A percentile compares a stretch with the other conserved stretches of the same genome.
phyloP scores from a whole-genome alignment of 1,284 basidiomycete species.

The Anthracocystis panici-leucophaei region DNA sequence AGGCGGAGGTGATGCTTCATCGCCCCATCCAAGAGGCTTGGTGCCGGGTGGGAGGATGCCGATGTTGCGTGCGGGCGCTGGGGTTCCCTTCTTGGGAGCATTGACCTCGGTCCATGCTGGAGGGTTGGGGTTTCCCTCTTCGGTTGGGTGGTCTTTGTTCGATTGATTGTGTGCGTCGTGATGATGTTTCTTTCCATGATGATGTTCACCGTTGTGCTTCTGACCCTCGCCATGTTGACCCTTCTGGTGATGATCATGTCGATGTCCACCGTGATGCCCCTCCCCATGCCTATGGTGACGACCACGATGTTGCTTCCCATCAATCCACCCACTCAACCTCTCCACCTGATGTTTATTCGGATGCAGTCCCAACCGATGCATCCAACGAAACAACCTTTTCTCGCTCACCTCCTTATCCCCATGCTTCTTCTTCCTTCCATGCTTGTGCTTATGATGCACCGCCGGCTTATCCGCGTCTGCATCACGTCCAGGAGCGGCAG shows the following conservation, averaged over 20 bases:
- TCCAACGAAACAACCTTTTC: constrained; percentile 10
- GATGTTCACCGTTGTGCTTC: neutral
- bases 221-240: neutral
- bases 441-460: neutral
- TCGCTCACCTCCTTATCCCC: neutral
- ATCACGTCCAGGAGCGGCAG: neutral
- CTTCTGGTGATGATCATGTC: neutral
- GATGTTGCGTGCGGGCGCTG: neutral
- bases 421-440: constrained; percentile 5
- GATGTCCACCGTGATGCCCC: neutral
- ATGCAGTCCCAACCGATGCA: constrained; percentile 21
- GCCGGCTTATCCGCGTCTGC: neutral
- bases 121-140: too few species aligned
- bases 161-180: neutral
- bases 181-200: neutral
- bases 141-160: too few species aligned
- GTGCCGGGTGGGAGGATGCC: constrained; percentile 19
- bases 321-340: constrained; percentile 1
- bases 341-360: constrained; percentile 10
- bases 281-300: neutral
- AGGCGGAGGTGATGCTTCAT: neutral
- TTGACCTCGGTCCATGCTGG: constrained; percentile 6
- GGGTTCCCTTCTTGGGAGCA: too few species aligned
- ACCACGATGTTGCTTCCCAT: neutral
- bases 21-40: constrained; percentile 5